Evolutionary conservation across 2,329 filamentous ascomycete genomes (phyloP).

Genomic region (Scedosporium dehoogii): DNA sequence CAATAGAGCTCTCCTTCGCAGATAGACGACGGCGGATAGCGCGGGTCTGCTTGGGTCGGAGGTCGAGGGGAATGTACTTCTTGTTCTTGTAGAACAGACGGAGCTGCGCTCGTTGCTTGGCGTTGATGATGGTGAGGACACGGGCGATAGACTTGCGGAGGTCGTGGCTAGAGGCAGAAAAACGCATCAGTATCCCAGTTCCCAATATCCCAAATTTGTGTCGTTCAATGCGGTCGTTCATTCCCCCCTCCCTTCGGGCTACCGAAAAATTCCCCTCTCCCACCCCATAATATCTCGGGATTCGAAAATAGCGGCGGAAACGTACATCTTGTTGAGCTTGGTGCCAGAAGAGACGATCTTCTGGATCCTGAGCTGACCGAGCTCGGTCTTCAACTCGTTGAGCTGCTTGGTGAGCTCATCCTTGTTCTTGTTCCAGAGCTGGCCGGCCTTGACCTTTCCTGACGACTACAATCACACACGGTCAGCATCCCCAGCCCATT

Average conservation of each 20-base stretch:
- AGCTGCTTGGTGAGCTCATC: slow-evolving; percentile 95
- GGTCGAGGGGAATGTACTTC: slow-evolving; percentile 98
- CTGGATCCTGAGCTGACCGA: slow-evolving; percentile 93
- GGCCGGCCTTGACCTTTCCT: slow-evolving; percentile 80
- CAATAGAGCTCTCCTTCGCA: slow-evolving; percentile 75
- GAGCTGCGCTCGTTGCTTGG: slow-evolving; percentile 96
- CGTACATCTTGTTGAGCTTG: slow-evolving; percentile 97
- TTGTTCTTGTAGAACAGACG: slow-evolving; percentile 99
- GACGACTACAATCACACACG: slow-evolving; percentile 28
- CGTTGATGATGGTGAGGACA: slow-evolving; percentile 98
- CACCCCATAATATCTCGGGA: not conserved
- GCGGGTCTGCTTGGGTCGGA: slow-evolving; percentile 96
- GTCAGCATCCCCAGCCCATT: slow-evolving; percentile 1
- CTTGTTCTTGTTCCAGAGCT: slow-evolving; percentile 99
- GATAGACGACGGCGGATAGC: slow-evolving; percentile 94
- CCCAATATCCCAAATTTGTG: slow-evolving; percentile 2
- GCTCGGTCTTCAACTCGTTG: slow-evolving; percentile 89
- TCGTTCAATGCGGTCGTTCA: not conserved
- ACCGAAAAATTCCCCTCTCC: not conserved
- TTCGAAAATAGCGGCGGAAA: slow-evolving; percentile 8
- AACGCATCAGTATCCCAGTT: slow-evolving; percentile 14
- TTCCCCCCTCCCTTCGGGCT: too few relatives aligned
- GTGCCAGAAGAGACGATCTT: slow-evolving; percentile 93
- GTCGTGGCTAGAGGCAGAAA: slow-evolving; percentile 62
- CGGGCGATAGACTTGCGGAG: slow-evolving; percentile 99